Percentiles rank a stretch among this genome's conserved stretches.
Evolutionary conservation across 176 grass and related monocot genomes (phyloP).

Genomic region (Eleusine coracana): DNA sequence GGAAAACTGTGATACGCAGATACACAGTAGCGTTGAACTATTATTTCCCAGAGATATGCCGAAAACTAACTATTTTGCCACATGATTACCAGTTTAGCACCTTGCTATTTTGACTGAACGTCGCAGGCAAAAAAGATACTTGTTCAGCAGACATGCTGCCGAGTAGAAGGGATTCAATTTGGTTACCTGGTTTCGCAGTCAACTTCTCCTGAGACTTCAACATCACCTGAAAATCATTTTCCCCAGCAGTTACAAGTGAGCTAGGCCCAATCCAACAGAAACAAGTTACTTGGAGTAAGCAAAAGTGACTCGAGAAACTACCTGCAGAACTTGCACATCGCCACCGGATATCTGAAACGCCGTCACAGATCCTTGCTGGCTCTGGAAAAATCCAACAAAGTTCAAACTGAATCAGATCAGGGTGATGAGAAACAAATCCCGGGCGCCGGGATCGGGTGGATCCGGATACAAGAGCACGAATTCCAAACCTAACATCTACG

Average conservation of each 20-base stretch:
- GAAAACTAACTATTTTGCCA: not conserved
- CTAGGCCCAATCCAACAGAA: not conserved
- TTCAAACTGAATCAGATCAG: constrained; percentile 36
- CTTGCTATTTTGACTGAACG: constrained; percentile 2
- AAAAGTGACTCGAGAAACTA: constrained; percentile 40
- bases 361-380: constrained; percentile 67
- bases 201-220: constrained; percentile 88
- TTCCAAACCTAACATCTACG: constrained; percentile 36
- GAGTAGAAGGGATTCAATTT: constrained; percentile 1
- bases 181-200: constrained; percentile 78
- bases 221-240: constrained; percentile 70
- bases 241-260: constrained; percentile 14
- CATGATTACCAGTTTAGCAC: constrained; percentile 20
- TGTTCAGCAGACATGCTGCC: constrained; percentile 8
- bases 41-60: not conserved
- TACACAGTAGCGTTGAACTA: constrained; percentile 6
- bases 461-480: constrained; percentile 42
- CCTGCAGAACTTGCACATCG: constrained; percentile 94
- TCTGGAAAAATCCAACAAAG: constrained; percentile 45
- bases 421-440: not conserved
- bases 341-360: constrained; percentile 95
- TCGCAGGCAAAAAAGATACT: not conserved
- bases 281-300: not conserved
- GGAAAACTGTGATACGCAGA: not conserved
- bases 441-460: constrained; percentile 27